phyloP scores from a whole-genome alignment of 2,329 filamentous ascomycete species.

The Lachnellula arida region DNA sequence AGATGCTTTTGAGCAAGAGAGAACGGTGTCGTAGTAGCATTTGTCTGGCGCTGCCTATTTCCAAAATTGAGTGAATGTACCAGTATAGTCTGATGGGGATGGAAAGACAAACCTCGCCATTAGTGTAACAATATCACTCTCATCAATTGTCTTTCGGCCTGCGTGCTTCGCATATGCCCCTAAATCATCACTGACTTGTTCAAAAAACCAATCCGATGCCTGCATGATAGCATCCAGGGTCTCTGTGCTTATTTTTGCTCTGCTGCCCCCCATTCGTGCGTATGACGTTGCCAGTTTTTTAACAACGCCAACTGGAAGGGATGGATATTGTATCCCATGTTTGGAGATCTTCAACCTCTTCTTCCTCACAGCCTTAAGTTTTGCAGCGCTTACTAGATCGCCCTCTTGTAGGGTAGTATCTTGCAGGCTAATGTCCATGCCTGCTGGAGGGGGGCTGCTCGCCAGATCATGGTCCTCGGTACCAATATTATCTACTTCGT shows the following conservation, averaged over 20 bases:
- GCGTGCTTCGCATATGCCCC: constrained; percentile 77
- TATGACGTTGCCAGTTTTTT: constrained; percentile 70
- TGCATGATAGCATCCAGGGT: constrained; percentile 70
- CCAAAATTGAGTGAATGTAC: constrained; percentile 29
- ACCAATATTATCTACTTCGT: constrained; percentile 20
- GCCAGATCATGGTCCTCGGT: constrained; percentile 15
- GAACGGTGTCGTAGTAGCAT: constrained; percentile 68
- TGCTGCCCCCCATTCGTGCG: constrained; percentile 61
- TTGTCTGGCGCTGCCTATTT: constrained; percentile 71
- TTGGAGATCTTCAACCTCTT: constrained; percentile 58
- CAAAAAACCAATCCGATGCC: constrained; percentile 88
- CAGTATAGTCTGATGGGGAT: background rate
- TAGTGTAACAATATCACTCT: constrained; percentile 74
- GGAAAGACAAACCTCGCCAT: constrained; percentile 67
- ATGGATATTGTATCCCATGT: constrained; percentile 71
- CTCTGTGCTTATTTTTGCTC: constrained; percentile 67
- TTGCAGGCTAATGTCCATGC: constrained; percentile 14
- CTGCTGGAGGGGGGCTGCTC: background rate
- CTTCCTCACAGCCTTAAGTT: constrained; percentile 33
- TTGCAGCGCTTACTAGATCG: background rate
- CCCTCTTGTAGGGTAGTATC: constrained; percentile 16
- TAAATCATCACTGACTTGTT: constrained; percentile 77
- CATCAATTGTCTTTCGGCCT: constrained; percentile 78
- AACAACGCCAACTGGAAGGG: constrained; percentile 67
- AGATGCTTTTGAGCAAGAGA: constrained; percentile 80